Base-by-base conservation (phyloP, 306 rosid species). In the Styphnolobium japonicum region DNA sequence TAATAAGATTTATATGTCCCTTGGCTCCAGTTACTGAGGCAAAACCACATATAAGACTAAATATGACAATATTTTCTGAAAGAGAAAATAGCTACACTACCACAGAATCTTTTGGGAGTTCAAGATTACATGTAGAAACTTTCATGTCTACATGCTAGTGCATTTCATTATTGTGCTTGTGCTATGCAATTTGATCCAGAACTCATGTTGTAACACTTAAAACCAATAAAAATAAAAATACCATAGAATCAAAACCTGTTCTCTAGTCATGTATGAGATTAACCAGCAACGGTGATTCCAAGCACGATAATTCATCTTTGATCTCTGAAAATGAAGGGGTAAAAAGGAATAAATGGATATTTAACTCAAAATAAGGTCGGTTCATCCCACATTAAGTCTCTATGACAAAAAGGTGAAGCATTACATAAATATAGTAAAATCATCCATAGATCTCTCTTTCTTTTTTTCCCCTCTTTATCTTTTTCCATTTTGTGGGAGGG, bases 251-350 rank as follows among this genome's bases (percentile, higher is more conserved):
- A 71, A 62, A 36, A 91, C 97, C 93, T 87, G 96, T 39, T 90
- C 90, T 23, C 63, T 75, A 40, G 87, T 75, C 96, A 92, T 95
- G 88, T 90, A 82, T 61, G 87, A 77, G 79, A 91, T 89, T 82
- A 95, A 84, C 98, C 97, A 91, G 90, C 92, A 80, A 5, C 98
- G 88, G 71, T 95, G 93, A 80, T 87, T 92, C 98, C 98, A 95
- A 79, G 98, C 98, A 76, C 97, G 96, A 75, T 92, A 91, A 82
- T 95, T 95, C 98, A 92, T 95, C 87, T 92, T 95, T 61, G 88
- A 91, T 76, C 89, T 87, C 98, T 95, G 87, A 48, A 82, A 77
- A 79, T 67, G 67, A 73, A 76, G 71, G 42, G 79, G 78, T 61
- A 73, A 15, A 37, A 64, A 76, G 43, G 77, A 57, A 79, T 14